Conservation (phyloP, 2,329 filamentous ascomycete genomes). For the Aspergillus calidoustus region DNA sequence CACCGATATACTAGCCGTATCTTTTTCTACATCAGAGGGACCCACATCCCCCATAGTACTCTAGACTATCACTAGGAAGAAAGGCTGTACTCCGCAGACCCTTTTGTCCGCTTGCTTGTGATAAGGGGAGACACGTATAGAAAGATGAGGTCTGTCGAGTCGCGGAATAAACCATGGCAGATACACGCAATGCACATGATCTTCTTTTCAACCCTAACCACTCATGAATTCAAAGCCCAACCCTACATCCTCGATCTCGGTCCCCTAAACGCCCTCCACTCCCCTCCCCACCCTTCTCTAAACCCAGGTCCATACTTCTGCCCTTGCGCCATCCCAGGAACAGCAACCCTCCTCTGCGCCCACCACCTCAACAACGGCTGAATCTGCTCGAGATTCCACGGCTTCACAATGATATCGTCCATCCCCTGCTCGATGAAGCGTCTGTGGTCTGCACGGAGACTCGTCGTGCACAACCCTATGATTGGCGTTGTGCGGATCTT, state of each 20-base stretch:
- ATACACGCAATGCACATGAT: background rate
- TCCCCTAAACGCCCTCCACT: constrained; percentile 1
- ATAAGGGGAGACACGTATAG: background rate
- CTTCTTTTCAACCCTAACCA: too few relatives aligned
- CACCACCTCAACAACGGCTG: constrained; percentile 1
- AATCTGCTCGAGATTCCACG: background rate
- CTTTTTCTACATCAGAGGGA: background rate
- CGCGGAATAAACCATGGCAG: background rate
- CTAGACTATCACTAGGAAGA: background rate
- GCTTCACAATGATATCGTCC: constrained; percentile 3
- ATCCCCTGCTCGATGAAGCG: background rate
- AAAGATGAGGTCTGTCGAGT: background rate
- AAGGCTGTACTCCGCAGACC: background rate
- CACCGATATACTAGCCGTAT: background rate
- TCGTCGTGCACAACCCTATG: constrained; percentile 1
- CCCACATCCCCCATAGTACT: background rate
- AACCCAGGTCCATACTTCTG: background rate
- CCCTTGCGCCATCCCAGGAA: background rate
- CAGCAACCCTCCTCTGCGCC: background rate
- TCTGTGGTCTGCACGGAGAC: background rate
- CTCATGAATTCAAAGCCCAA: too few relatives aligned
- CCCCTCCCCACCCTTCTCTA: background rate
- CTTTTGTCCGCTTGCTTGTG: background rate
- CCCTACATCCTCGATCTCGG: constrained; percentile 10
- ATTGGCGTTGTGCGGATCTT: constrained; percentile 7